Percentiles rank a stretch among this genome's conserved stretches.
Evolutionary conservation across 352 stramenopile species (phyloP).

Genomic region (Phytophthora pinifolia): DNA sequence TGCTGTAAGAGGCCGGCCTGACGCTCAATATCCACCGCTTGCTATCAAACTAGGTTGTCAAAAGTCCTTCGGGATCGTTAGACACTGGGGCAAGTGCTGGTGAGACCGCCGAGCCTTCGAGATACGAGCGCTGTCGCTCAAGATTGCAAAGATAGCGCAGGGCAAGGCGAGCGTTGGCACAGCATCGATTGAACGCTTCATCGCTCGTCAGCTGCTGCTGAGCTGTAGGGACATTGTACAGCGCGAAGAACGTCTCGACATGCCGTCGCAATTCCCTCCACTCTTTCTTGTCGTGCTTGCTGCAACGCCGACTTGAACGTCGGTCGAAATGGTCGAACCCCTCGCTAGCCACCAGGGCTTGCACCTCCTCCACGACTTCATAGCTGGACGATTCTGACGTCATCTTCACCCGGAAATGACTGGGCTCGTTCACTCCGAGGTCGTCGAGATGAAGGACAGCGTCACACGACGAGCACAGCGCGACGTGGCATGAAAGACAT

Average conservation of each 20-base stretch:
- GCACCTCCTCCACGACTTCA: neutral
- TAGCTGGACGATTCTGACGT: neutral
- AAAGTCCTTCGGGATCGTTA: neutral
- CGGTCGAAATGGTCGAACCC: neutral
- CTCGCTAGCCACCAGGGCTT: neutral
- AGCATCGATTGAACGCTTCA: slow-evolving; percentile 27
- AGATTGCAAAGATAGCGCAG: slow-evolving; percentile 34
- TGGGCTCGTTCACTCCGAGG: slow-evolving; percentile 50
- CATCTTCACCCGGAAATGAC: slow-evolving; percentile 50
- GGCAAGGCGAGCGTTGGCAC: slow-evolving; percentile 13
- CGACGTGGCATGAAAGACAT: slow-evolving; percentile 50
- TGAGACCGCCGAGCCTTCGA: slow-evolving; percentile 27
- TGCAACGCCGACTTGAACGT: slow-evolving; percentile 3
- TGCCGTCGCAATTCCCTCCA: slow-evolving; percentile 29
- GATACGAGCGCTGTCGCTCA: slow-evolving; percentile 21
- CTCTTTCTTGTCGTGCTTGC: slow-evolving; percentile 24
- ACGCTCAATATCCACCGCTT: slow-evolving; percentile 26
- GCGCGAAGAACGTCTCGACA: slow-evolving; percentile 28
- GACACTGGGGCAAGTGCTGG: slow-evolving; percentile 20
- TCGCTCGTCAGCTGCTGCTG: slow-evolving; percentile 8
- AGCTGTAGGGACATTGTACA: neutral
- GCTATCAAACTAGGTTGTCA: slow-evolving; percentile 10
- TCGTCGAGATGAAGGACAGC: slow-evolving; percentile 58
- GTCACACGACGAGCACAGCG: slow-evolving; percentile 50
- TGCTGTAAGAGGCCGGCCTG: slow-evolving; percentile 16